Evolutionary conservation across 768 basidiomycete genomes (phyloP), one percentile per base, ranked within the genome.

Genomic region (Mycena epipterygia): DNA sequence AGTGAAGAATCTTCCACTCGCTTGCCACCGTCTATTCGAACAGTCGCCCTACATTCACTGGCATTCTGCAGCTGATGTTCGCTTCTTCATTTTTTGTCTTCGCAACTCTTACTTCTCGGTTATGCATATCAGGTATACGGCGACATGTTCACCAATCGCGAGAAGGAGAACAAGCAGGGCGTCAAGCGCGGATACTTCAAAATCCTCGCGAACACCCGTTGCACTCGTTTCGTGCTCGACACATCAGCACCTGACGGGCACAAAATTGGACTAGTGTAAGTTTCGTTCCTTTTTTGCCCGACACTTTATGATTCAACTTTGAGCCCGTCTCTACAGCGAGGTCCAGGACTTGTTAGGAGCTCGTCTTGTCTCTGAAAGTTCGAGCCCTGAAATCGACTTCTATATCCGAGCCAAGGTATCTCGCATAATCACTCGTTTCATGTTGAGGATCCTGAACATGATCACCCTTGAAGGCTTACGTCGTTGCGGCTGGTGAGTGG

Each of bases 151-250:
- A 25, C 21, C 27, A 17, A 59, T 5, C 29, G 29, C 42, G 29
- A 4, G 19, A 59, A 44, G 29, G 19, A 19, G 41, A 59, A 59
- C 57, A 59, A 59, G 41, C 11, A 46, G 8, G 19, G 19, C 9
- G 57, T 59, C 29, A 59, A 44, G 19, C 57, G 57, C 32, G 57
- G 57, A 9, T 59, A 59, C 42, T 61, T 61, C 46, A 48, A 61
- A 48, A 44, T 61, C 46, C 60, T 61, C 25, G 35, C 60, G 46
- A 64, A 64, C 62, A 64, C 51, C 16, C 51, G 62, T 11, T 64
- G 62, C 62, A 64, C 62, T 30, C 41, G 51, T 23, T 53, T 64
- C 11, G 30, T 33, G 21, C 51, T 64, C 42, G 35, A 64, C 13
- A 27, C 35, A 13, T 6, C 19, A 5, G 29, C 25, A 30, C 25